Evolutionary conservation across 768 basidiomycete genomes (phyloP).

Genomic region (Auriscalpium orientale): DNA sequence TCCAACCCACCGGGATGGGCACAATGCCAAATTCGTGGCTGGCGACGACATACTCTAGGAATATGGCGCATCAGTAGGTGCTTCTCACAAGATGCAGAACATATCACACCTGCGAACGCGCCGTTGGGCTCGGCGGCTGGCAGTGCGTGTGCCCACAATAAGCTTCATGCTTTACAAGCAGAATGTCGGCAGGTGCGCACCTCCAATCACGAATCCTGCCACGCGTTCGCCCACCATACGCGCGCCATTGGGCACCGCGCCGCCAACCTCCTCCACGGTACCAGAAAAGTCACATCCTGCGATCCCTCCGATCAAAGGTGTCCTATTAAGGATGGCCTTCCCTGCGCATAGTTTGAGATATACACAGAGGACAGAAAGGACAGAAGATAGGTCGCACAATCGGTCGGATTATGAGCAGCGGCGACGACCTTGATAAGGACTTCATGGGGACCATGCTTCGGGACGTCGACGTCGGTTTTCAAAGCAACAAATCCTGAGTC

Average conservation of each 20-base stretch:
- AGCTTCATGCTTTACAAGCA: no score
- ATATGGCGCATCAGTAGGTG: no score
- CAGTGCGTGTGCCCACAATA: no score
- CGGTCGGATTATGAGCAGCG: background rate
- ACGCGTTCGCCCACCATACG: conserved; percentile 13
- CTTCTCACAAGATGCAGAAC: no score
- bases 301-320: background rate
- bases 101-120: no score
- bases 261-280: conserved; percentile 10
- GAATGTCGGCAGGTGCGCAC: background rate
- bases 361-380: background rate
- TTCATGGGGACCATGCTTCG: background rate
- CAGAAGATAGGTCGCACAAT: background rate
- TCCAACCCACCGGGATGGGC: conserved; percentile 7
- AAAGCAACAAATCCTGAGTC: no score
- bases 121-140: no score
- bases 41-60: conserved; percentile 7
- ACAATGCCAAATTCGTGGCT: background rate
- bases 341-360: background rate
- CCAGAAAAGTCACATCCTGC: conserved; percentile 13
- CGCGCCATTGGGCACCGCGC: conserved; percentile 5
- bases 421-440: conserved; percentile 3
- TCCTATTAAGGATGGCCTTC: background rate
- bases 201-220: background rate
- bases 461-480: background rate